Percentiles rank a stretch among this genome's conserved stretches.
Evolutionary conservation across 169 alveolate species (phyloP).

Genomic region (Eimeria maxima): DNA sequence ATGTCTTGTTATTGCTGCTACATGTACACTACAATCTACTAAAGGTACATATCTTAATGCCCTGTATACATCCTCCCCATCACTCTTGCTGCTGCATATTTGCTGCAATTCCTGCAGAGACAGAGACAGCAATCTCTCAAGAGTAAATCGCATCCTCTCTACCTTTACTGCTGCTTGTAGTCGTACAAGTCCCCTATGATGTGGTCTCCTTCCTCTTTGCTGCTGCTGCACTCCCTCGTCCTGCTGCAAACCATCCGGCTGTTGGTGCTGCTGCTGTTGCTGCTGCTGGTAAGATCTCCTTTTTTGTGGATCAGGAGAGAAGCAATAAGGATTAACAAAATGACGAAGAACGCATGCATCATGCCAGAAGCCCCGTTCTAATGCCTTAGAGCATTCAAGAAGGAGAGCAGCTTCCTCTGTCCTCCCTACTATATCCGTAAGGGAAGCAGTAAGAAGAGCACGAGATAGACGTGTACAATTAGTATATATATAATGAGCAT

Average conservation of each 20-base stretch:
- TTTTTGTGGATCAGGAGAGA: constrained; percentile 57
- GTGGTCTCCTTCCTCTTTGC: background rate
- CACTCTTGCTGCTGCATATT: constrained; percentile 70
- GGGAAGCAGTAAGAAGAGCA: constrained; percentile 76
- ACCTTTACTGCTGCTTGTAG: background rate
- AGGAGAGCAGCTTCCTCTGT: constrained; percentile 80
- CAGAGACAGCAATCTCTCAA: constrained; percentile 9
- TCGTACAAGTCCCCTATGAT: background rate
- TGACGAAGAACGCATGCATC: constrained; percentile 83
- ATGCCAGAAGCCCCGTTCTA: constrained; percentile 62
- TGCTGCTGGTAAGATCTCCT: background rate
- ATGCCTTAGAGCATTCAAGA: constrained; percentile 82
- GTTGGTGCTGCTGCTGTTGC: background rate
- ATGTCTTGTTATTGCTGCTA: constrained; percentile 82
- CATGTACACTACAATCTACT: constrained; percentile 7
- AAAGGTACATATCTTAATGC: constrained; percentile 49
- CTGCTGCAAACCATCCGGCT: background rate
- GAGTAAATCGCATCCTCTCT: constrained; percentile 12
- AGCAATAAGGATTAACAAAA: constrained; percentile 78
- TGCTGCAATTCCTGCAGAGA: background rate
- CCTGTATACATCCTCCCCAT: constrained; percentile 49
- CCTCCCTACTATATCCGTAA: constrained; percentile 68
- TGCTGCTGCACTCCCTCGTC: background rate
- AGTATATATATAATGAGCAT: constrained; percentile 75
- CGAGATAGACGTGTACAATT: constrained; percentile 79